Conservation (phyloP, 768 basidiomycete species). For the Lactarius quietus region DNA sequence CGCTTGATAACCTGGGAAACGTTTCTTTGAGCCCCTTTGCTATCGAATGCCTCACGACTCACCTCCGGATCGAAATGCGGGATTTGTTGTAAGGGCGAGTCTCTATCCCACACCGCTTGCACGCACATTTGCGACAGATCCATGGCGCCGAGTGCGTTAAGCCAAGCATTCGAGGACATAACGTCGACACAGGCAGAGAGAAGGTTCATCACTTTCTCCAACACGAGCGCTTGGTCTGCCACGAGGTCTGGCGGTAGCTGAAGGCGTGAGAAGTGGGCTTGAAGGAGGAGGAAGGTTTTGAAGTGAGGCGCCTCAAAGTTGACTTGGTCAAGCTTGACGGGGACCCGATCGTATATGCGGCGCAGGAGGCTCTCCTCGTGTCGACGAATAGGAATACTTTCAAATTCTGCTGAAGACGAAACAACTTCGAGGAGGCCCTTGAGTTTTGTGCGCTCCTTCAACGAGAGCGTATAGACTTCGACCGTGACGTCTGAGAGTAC, state of each 20-base stretch:
- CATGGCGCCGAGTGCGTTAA: constrained; percentile 95
- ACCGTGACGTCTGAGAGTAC: constrained; percentile 77
- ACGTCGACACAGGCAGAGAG: constrained; percentile 96
- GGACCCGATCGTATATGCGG: constrained; percentile 92
- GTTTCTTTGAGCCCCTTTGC: not conserved
- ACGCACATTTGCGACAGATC: constrained; percentile 98
- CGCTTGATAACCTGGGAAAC: constrained; percentile 64
- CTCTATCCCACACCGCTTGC: constrained; percentile 96
- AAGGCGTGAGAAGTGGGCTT: constrained; percentile 94
- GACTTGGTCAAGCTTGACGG: constrained; percentile 81
- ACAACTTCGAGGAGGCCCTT: constrained; percentile 97
- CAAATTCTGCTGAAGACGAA: constrained; percentile 95
- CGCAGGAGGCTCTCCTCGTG: constrained; percentile 85
- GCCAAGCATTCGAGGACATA: constrained; percentile 95
- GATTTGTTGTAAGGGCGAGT: constrained; percentile 92
- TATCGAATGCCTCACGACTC: constrained; percentile 24
- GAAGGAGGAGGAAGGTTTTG: constrained; percentile 95
- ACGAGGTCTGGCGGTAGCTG: constrained; percentile 91
- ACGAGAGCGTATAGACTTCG: constrained; percentile 92
- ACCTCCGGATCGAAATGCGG: constrained; percentile 95
- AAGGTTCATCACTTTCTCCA: constrained; percentile 87
- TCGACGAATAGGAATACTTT: constrained; percentile 88
- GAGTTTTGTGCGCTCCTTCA: constrained; percentile 95
- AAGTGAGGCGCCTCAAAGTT: constrained; percentile 96
- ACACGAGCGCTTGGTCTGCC: constrained; percentile 82